These are phyloP conservation scores for Biscogniauxia marginata DNA, from an alignment of 2,329 filamentous ascomycete species.

Conservation along the genomic window DNA sequence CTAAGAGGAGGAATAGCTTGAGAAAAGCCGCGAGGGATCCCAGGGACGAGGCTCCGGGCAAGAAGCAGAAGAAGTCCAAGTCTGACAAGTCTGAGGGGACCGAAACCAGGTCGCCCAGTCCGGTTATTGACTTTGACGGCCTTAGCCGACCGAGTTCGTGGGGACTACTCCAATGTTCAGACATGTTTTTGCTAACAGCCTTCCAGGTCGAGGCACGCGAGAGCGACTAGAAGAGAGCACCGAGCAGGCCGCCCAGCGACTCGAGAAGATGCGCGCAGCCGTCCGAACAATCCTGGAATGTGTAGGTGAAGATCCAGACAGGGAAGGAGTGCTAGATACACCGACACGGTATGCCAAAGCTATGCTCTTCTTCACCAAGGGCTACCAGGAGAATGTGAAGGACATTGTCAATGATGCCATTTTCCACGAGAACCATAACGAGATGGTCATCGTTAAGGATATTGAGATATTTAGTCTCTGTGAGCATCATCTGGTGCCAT, in stretches of 20 bases:
- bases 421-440: slow-evolving; percentile 95
- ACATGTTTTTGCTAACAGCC: slow-evolving; percentile 15
- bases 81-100: slow-evolving; percentile 28
- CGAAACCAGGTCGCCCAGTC: slow-evolving; percentile 48
- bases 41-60: slow-evolving; percentile 48
- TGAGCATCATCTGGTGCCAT: slow-evolving; percentile 96
- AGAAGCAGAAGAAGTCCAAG: slow-evolving; percentile 38
- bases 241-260: slow-evolving; percentile 49
- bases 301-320: slow-evolving; percentile 65
- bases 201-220: slow-evolving; percentile 60
- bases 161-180: neutral
- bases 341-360: slow-evolving; percentile 92
- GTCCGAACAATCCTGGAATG: slow-evolving; percentile 67
- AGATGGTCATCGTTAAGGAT: slow-evolving; percentile 96
- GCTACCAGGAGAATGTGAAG: slow-evolving; percentile 90
- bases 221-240: slow-evolving; percentile 57
- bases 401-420: slow-evolving; percentile 92
- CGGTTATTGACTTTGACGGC: slow-evolving; percentile 61
- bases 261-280: slow-evolving; percentile 60
- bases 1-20: slow-evolving; percentile 51
- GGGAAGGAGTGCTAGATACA: slow-evolving; percentile 63
- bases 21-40: slow-evolving; percentile 63
- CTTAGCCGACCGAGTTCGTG: slow-evolving; percentile 56
- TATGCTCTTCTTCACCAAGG: slow-evolving; percentile 92
- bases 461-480: slow-evolving; percentile 94